phyloP scores from a whole-genome alignment of 1,284 basidiomycete species.

The Ustilago trichophora region DNA sequence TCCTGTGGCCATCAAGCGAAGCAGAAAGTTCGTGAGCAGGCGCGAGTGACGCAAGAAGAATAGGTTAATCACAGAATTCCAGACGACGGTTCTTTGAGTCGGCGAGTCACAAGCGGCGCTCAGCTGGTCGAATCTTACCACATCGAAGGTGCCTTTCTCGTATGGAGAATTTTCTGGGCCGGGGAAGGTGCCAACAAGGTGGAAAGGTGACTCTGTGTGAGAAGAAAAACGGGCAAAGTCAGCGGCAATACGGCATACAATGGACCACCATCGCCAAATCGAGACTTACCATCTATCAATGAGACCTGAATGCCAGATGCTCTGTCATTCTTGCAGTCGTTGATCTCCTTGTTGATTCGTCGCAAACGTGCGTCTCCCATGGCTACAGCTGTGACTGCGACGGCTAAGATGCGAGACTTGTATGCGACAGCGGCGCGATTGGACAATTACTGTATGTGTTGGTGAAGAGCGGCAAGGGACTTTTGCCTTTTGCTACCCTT shows the following conservation, averaged over 20 bases:
- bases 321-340: slow-evolving; percentile 94
- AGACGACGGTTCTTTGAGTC: too few species aligned
- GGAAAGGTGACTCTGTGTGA: slow-evolving; percentile 38
- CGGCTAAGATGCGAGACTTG: not conserved
- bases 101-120: too few species aligned
- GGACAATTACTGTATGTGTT: not conserved
- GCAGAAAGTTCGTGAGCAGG: too few species aligned
- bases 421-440: not conserved
- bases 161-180: slow-evolving; percentile 81
- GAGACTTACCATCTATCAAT: slow-evolving; percentile 75
- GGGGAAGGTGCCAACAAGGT: slow-evolving; percentile 51
- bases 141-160: slow-evolving; percentile 89
- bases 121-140: slow-evolving; percentile 71
- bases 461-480: not conserved
- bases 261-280: too few species aligned
- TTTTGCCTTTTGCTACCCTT: too few species aligned
- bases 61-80: not conserved
- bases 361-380: slow-evolving; percentile 82
- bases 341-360: slow-evolving; percentile 81
- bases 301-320: slow-evolving; percentile 83
- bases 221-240: not conserved
- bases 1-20: too few species aligned
- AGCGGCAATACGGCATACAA: too few species aligned
- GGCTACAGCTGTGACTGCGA: slow-evolving; percentile 21
- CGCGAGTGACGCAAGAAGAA: not conserved